A percentile compares a stretch with the other conserved stretches of the same genome.
Evolutionary conservation across 2,329 filamentous ascomycete species (phyloP).

Genomic region (Penicillium sp.): DNA sequence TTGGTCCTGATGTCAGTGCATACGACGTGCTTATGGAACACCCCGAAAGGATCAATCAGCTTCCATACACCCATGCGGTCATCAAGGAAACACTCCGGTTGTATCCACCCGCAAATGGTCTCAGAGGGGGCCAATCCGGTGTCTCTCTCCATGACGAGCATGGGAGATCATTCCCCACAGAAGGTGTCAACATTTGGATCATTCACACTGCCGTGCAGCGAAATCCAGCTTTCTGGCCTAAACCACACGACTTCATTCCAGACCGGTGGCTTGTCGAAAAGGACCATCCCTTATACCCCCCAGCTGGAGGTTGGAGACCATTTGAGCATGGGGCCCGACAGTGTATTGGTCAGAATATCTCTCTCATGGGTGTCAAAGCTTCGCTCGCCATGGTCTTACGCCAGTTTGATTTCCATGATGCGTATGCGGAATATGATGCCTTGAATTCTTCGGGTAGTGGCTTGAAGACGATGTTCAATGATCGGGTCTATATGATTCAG

Average conservation of each 20-base stretch:
- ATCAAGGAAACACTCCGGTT: background rate
- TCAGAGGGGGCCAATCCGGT: background rate
- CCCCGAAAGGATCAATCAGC: background rate
- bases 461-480: background rate
- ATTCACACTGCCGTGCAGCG: background rate
- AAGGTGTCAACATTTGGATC: background rate
- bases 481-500: background rate
- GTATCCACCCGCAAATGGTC: background rate
- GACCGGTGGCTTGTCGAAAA: slow-evolving; percentile 4
- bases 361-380: slow-evolving; percentile 43
- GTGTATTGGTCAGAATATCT: slow-evolving; percentile 53
- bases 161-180: background rate
- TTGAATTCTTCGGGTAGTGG: background rate
- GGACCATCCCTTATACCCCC: slow-evolving; percentile 17
- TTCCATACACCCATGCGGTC: background rate
- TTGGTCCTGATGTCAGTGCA: background rate
- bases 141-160: background rate
- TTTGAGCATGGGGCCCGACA: slow-evolving; percentile 52
- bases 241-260: background rate
- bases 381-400: slow-evolving; percentile 17
- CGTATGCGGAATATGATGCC: background rate
- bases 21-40: background rate
- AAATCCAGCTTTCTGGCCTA: background rate
- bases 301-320: slow-evolving; percentile 48
- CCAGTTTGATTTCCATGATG: background rate